Percentiles rank a stretch among this genome's conserved stretches.
These are phyloP conservation scores for Elsinoe australis DNA, from an alignment of 2,329 filamentous ascomycete species.

Conservation along the genomic window DNA sequence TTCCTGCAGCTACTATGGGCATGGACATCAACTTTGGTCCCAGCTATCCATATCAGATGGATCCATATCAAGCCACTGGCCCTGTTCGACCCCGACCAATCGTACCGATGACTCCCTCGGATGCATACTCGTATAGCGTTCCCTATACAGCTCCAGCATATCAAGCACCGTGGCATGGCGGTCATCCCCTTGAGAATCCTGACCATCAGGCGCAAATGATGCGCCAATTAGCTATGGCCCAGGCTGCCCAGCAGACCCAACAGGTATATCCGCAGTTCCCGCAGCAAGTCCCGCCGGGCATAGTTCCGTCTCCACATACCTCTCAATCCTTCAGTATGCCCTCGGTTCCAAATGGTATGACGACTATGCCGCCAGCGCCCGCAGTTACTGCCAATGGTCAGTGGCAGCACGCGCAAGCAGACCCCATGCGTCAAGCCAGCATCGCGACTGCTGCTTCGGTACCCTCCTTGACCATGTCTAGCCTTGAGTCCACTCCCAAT, in stretches of 20 bases:
- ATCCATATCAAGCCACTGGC: slow-evolving; percentile 5
- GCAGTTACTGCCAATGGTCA: background rate
- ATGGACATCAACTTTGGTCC: slow-evolving; percentile 9
- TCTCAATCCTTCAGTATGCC: too few species aligned
- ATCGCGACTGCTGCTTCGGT: background rate
- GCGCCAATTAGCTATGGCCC: slow-evolving; percentile 5
- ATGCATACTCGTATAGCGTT: slow-evolving; percentile 6
- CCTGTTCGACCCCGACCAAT: slow-evolving; percentile 6
- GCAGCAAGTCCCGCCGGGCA: too few species aligned
- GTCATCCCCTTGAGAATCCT: background rate
- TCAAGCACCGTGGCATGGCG: background rate
- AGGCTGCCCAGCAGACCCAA: background rate
- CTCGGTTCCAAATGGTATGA: too few species aligned
- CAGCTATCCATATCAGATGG: slow-evolving; percentile 7
- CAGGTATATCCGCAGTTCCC: slow-evolving; percentile 3
- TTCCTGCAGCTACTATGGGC: slow-evolving; percentile 26
- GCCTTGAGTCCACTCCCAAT: slow-evolving; percentile 1
- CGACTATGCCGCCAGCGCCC: background rate
- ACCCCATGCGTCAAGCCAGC: background rate
- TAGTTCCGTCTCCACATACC: too few species aligned
- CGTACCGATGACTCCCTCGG: slow-evolving; percentile 12
- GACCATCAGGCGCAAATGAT: slow-evolving; percentile 4
- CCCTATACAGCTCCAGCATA: slow-evolving; percentile 2
- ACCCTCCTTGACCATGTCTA: background rate
- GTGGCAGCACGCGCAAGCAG: slow-evolving; percentile 4